phyloP scores from a whole-genome alignment of 2,329 filamentous ascomycete genomes.

The Thelonectria rubi region DNA sequence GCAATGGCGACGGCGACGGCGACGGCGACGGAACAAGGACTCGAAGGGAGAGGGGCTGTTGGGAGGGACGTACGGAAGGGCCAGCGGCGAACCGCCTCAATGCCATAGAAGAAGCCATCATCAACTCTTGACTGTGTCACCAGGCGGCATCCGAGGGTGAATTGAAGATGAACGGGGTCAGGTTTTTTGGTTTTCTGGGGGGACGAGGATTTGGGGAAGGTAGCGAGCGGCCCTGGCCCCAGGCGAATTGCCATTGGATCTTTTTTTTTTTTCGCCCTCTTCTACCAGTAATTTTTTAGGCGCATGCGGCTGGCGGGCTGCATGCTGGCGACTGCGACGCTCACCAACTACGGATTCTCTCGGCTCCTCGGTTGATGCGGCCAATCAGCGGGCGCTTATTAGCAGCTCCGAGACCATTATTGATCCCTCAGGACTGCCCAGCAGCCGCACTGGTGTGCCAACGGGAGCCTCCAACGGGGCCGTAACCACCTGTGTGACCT shows the following conservation, averaged over 20 bases:
- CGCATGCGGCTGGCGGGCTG: constrained; percentile 13
- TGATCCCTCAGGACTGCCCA: not conserved
- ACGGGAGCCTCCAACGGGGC: not conserved
- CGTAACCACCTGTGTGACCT: not conserved
- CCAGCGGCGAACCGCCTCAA: constrained; percentile 67
- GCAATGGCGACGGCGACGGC: constrained; percentile 13
- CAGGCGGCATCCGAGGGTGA: constrained; percentile 45
- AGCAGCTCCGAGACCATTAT: constrained; percentile 34
- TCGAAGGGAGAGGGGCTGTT: constrained; percentile 2
- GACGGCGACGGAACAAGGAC: not conserved
- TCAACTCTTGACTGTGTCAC: constrained; percentile 45
- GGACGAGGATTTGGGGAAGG: constrained; percentile 20
- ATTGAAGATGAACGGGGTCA: constrained; percentile 41
- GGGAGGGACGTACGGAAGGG: constrained; percentile 62
- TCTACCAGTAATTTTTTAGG: constrained; percentile 11
- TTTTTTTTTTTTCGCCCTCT: constrained; percentile 25
- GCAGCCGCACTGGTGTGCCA: constrained; percentile 4
- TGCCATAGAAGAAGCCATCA: constrained; percentile 71
- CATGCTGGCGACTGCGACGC: too few species aligned
- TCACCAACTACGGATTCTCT: constrained; percentile 36
- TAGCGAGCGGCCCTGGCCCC: not conserved
- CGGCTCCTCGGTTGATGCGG: constrained; percentile 48
- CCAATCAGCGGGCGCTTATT: constrained; percentile 48
- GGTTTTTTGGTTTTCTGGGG: constrained; percentile 38
- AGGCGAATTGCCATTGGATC: constrained; percentile 12